Evolutionary conservation across 1,284 basidiomycete genomes (phyloP), one percentile per base, ranked within the genome.

Genomic region (Lentinus polychrous): DNA sequence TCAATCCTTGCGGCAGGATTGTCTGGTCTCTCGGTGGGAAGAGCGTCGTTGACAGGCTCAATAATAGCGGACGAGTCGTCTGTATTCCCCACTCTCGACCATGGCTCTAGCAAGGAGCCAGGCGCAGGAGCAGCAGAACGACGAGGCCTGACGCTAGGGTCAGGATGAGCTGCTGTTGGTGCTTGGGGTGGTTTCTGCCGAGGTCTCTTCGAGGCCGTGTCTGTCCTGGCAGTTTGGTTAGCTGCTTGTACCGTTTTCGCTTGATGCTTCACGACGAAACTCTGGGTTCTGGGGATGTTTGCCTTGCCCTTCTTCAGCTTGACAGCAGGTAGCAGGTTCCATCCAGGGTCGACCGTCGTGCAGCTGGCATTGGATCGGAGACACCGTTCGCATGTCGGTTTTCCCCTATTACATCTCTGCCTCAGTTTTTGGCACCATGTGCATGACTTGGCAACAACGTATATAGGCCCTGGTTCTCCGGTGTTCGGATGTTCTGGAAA

Each of bases 381-480:
- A 47, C 53, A 55, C 24, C 51, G 40, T n/a, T 48, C 45, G 41
- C 53, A 55, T 14, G n/a, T 17, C 1, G 54, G 54, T 33, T 41
- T 40, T 14, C 44, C 51, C 39, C 54, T 38, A 33, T 50, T 48
- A 43, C 54, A 55, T 12, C 49, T 46, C 41, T 55, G 54, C 23
- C 45, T 22, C n/a, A 50, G 45, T 27, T 45, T 52, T 15, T 41
- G 38, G 44, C 55, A 56, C 24, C 50, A 43, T 31, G 40, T 40
- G 50, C 54, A 55, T 20, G 46, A 36, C 43, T 47, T 49, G 15
- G 49, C 38, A 14, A 53, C 53, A 12, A 54, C 55, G 35, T 44
- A 52, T 41, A 48, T 45, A 22, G 36, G 40, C 17, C 52, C 45
- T 20, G 43, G 31, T 22, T 48, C 45, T 14, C 50, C 52, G 8